These are phyloP conservation scores for Penicillium sp. DNA, from an alignment of 2,329 filamentous ascomycete species.

Conservation along the genomic window DNA sequence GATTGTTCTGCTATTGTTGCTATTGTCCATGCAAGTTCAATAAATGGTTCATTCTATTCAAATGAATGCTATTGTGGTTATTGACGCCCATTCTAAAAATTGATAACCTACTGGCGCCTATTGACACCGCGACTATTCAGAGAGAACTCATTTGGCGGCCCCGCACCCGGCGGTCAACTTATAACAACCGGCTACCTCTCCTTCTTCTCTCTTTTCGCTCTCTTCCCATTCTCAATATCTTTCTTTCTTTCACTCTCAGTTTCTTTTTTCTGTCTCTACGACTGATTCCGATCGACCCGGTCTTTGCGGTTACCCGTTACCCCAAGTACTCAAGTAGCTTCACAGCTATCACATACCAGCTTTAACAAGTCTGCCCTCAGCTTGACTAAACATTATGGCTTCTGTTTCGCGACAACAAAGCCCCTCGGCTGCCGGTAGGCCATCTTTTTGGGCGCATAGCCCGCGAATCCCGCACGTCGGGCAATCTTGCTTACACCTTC, in stretches of 20 bases:
- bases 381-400: conserved; percentile 14
- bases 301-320: neutral
- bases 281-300: conserved; percentile 10
- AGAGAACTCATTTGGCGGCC: conserved; percentile 4
- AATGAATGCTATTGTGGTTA: neutral
- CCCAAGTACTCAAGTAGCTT: neutral
- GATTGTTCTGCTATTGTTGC: neutral
- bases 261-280: conserved; percentile 4
- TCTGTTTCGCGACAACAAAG: conserved; percentile 15
- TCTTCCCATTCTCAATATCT: conserved; percentile 1
- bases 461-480: neutral
- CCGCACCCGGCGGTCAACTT: conserved; percentile 12
- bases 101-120: neutral
- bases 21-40: too few species aligned
- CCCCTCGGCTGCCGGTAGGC: conserved; percentile 12
- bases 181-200: conserved; percentile 5
- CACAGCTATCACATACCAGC: neutral
- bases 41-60: neutral
- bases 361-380: conserved; percentile 1
- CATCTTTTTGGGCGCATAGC: neutral
- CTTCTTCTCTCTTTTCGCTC: neutral
- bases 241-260: conserved; percentile 2
- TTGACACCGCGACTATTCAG: neutral
- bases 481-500: conserved; percentile 1
- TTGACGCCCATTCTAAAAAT: neutral